Evolutionary conservation across 441 rosid genomes (phyloP).

Genomic region (Euphorbia corollata): DNA sequence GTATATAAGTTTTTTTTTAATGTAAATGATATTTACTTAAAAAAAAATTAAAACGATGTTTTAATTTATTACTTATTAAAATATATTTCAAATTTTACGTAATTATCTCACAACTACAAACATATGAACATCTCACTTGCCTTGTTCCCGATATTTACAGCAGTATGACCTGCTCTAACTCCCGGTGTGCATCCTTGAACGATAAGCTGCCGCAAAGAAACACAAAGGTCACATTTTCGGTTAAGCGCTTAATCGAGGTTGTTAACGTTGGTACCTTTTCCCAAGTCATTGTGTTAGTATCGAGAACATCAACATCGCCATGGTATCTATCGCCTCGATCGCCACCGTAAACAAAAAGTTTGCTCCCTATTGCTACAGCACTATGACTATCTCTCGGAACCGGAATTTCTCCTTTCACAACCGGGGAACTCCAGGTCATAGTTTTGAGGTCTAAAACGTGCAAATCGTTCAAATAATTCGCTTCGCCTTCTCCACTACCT

Average conservation of each 20-base stretch:
- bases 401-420: constrained; percentile 45
- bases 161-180: constrained; percentile 66
- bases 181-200: constrained; percentile 53
- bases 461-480: constrained; percentile 63
- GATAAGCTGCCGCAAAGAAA: constrained; percentile 31
- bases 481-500: constrained; percentile 74
- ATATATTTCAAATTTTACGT: too few relatives aligned
- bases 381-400: constrained; percentile 70
- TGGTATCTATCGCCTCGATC: constrained; percentile 63
- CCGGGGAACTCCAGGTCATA: constrained; percentile 59
- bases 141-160: constrained; percentile 51
- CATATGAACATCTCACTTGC: constrained; percentile 25
- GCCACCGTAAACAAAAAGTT: constrained; percentile 56
- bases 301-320: constrained; percentile 56
- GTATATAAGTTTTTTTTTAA: too few relatives aligned
- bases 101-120: background rate
- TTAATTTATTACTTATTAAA: too few relatives aligned
- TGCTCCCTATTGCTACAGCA: constrained; percentile 40
- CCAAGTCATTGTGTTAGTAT: constrained; percentile 48
- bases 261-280: constrained; percentile 33
- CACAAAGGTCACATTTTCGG: too few relatives aligned
- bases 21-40: too few relatives aligned
- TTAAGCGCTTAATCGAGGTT: constrained; percentile 1
- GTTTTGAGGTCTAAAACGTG: constrained; percentile 50
- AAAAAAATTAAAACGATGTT: too few relatives aligned